Evolutionary conservation across 78 protist species (phyloP), one percentile per base, ranked within the genome.

Genomic region (Mastigamoeba balamuthi): DNA sequence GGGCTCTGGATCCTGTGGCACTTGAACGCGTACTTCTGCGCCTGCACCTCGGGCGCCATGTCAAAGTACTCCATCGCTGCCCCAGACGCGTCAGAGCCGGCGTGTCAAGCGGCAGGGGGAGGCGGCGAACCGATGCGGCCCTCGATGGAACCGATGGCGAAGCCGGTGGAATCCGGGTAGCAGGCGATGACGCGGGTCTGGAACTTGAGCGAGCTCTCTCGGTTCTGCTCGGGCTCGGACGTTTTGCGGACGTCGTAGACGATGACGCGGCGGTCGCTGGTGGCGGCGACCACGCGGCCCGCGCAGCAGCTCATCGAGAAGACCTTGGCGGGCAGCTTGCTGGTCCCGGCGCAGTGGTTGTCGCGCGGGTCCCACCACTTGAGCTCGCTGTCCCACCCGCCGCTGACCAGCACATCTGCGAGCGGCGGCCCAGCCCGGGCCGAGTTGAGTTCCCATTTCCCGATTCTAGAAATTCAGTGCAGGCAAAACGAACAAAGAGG

Each of bases 1-100:
- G n/a, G n/a, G 41, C 41, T 35, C 67, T 78, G 82, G 40, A 23
- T 67, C n/a, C 95, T 75, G 69, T 94, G 97, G 72, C 98, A 94
- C 44, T 92, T 92, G 92, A 94, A 94, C 39, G 96, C 98, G 36
- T 80, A 94, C 73, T 87, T 85, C 52, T 74, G 70, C 27, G 53
- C 75, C 75, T 91, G 88, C 3, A 30, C 40, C 1, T 63, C 90
- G 3, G 37, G 33, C 1, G 72, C 9, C 25, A 70, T 58, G 30
- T 91, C 95, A 40, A 93, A 89, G 66, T 80, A 93, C 75, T 93
- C 97, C 72, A 94, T 85, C 3, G 92, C 93, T 77, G 17, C 97
- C 97, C n/a, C 92, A 96, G 27, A 93, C 91, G 5, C 86, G 74
- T 9, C 88, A 66, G 36, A 95, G 71, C 8, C 88, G 95, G 41